Percentiles rank a stretch among this genome's conserved stretches.
Conservation (phyloP, 2,329 filamentous ascomycete genomes). For the Trichoderma atrobrunneum region DNA sequence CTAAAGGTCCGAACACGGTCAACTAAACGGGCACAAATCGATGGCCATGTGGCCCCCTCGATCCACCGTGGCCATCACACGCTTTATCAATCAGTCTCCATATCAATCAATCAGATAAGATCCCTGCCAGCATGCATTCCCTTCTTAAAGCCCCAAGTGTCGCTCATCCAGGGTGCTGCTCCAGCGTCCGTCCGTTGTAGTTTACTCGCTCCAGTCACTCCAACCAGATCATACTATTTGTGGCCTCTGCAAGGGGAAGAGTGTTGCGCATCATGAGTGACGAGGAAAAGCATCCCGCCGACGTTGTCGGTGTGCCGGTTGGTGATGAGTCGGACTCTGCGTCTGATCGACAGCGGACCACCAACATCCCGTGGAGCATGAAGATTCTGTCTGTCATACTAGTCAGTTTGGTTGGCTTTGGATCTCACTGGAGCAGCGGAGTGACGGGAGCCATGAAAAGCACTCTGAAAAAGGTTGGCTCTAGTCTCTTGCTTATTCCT, state of each 20-base stretch:
- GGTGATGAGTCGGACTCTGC: neutral
- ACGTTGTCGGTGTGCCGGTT: neutral
- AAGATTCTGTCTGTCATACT: constrained; percentile 13
- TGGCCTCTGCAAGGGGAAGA: neutral
- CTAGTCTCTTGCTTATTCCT: neutral
- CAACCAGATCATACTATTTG: no score
- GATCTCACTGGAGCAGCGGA: constrained; percentile 58
- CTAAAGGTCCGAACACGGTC: neutral
- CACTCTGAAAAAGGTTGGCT: constrained; percentile 52
- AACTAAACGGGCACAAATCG: neutral
- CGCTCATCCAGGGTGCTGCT: neutral
- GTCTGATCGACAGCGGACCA: neutral
- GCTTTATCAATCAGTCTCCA: constrained; percentile 13
- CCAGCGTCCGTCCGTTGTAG: neutral
- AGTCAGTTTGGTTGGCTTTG: constrained; percentile 51
- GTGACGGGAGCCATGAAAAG: constrained; percentile 61
- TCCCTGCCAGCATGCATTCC: neutral
- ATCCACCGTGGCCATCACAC: neutral
- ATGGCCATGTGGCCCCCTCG: constrained; percentile 4
- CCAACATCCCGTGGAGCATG: constrained; percentile 4
- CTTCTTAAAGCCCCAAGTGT: neutral
- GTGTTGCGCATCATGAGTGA: neutral
- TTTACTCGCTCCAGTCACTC: neutral
- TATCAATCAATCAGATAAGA: constrained; percentile 16
- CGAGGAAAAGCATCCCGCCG: constrained; percentile 2